Evolutionary conservation across 2,329 filamentous ascomycete genomes (phyloP).

Genomic region (Xylariaceae sp.): DNA sequence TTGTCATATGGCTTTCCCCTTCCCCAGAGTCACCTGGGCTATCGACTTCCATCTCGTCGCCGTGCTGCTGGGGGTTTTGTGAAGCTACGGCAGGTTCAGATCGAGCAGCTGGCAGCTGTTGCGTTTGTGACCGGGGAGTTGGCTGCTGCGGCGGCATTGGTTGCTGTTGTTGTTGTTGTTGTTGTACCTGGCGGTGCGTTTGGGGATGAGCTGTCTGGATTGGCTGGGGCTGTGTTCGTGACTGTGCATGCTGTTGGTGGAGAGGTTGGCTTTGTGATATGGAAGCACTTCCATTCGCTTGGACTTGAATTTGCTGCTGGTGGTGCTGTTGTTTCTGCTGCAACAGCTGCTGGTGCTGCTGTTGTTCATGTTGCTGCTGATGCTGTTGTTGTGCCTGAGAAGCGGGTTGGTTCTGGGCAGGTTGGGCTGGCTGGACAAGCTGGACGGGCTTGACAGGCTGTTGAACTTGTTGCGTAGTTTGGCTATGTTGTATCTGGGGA

Average conservation of each 20-base stretch:
- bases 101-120: slow-evolving; percentile 26
- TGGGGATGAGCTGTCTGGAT: no score
- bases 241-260: slow-evolving; percentile 24
- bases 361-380: no score
- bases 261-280: slow-evolving; percentile 30
- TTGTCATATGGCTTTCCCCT: slow-evolving; percentile 39
- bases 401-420: slow-evolving; percentile 21
- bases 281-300: slow-evolving; percentile 27
- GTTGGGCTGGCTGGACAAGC: no score
- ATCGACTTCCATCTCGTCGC: slow-evolving; percentile 50
- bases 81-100: slow-evolving; percentile 26
- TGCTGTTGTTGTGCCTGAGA: slow-evolving; percentile 25
- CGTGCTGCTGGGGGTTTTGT: slow-evolving; percentile 38
- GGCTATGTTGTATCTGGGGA: slow-evolving; percentile 29
- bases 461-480: slow-evolving; percentile 27
- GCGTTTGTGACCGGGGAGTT: slow-evolving; percentile 25
- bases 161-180: slow-evolving; percentile 28
- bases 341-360: no score
- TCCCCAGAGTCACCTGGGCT: slow-evolving; percentile 43
- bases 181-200: slow-evolving; percentile 12
- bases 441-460: no score
- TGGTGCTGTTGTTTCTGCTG: no score
- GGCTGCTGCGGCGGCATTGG: slow-evolving; percentile 25
- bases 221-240: slow-evolving; percentile 21
- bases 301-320: slow-evolving; percentile 27